Percentiles rank a stretch among this genome's conserved stretches.
Conservation (phyloP, 345 rosid genomes). For the Eucalyptus curtisii region DNA sequence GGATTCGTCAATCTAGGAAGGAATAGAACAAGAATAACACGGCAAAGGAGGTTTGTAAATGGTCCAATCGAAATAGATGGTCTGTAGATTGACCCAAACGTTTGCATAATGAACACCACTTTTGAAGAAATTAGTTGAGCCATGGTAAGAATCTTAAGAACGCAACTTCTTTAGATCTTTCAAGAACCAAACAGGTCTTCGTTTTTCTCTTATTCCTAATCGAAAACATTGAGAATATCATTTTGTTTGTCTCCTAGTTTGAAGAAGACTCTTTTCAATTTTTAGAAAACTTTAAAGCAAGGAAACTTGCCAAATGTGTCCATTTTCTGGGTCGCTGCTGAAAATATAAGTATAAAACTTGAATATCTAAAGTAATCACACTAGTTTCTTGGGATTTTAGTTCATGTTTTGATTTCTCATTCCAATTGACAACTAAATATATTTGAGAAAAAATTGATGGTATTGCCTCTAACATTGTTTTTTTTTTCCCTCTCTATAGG, state of each 20-base stretch:
- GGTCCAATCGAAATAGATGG: background rate
- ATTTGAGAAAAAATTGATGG: background rate
- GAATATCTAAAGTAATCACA: background rate
- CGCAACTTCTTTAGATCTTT: background rate
- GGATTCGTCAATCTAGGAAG: background rate
- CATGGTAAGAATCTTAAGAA: background rate
- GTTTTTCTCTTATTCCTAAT: background rate
- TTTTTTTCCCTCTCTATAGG: slow-evolving; percentile 27
- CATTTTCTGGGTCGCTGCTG: background rate
- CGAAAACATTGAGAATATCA: background rate
- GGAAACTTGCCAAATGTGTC: background rate
- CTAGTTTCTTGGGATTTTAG: background rate
- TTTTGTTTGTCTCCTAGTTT: background rate
- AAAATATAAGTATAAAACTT: background rate
- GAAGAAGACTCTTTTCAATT: background rate
- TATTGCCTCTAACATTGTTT: background rate
- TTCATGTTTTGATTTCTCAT: background rate
- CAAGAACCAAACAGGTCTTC: background rate
- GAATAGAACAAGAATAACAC: background rate
- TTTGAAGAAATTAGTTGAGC: background rate
- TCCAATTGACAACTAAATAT: background rate
- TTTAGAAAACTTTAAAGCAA: background rate
- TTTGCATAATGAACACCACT: background rate
- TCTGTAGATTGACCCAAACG: background rate
- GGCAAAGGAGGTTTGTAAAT: background rate